These are phyloP conservation scores for Chrysanthemum makinoi DNA, from an alignment of 129 eudicot species.

Conservation along the genomic window DNA sequence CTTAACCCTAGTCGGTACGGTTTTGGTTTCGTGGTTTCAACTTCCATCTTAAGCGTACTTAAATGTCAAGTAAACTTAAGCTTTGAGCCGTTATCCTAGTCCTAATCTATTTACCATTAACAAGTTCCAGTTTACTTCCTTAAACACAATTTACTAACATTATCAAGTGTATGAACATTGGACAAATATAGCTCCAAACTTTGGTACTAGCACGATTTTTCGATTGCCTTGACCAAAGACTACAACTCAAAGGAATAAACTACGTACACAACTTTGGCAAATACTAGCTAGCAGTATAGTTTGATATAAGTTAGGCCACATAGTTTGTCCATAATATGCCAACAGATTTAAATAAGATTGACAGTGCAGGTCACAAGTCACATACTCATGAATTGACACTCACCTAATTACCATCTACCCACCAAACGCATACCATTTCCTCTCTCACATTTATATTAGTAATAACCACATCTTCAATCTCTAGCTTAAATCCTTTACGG, in stretches of 20 bases:
- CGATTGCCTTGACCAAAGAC: constrained; percentile 14
- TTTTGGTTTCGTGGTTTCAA: no score
- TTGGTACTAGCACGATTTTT: constrained; percentile 14
- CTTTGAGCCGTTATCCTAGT: no score
- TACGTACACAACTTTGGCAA: background rate
- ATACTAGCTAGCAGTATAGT: background rate
- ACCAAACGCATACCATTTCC: constrained; percentile 21
- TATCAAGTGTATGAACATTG: background rate
- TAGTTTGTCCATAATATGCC: background rate
- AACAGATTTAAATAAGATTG: no score
- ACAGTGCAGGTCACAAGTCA: constrained; percentile 19
- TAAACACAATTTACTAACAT: no score
- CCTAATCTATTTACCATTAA: no score
- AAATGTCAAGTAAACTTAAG: no score
- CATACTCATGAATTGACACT: constrained; percentile 30
- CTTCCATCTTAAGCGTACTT: no score
- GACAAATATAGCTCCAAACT: background rate
- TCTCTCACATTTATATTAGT: constrained; percentile 1
- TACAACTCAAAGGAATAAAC: constrained; percentile 7
- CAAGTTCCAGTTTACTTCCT: no score
- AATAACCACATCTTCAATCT: constrained; percentile 13
- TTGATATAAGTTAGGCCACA: constrained; percentile 28
- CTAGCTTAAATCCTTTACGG: constrained; percentile 10
- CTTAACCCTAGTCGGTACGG: no score
- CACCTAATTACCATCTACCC: constrained; percentile 37